Base-by-base conservation (phyloP, 495 filamentous ascomycete genomes). In the Penicillium maclennaniae region DNA sequence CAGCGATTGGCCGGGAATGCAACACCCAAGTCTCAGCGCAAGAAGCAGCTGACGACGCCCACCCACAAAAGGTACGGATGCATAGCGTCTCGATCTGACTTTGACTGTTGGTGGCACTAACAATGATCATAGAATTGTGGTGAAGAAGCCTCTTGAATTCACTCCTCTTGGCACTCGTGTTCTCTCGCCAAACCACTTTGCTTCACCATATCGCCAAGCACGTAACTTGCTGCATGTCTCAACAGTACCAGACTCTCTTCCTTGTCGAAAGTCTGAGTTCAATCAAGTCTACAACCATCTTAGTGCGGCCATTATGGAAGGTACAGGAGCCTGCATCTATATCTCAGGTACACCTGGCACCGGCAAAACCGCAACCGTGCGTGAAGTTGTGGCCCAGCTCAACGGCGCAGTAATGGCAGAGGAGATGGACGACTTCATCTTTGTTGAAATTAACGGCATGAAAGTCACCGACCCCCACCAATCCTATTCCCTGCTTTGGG, bases 381-480 rank as follows among this genome's bases (percentile, higher is more conserved):
- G 95, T 50, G 95, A 97, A 70, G 93, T 97, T 3, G 86, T 97
- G 7, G 84, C 87, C 16, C 88, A 91, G 67, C 80, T 99, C 9
- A 91, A 97, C 54, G 81, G 80, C 5, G 85, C 91, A 1, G 93
- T 97, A 6, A 78, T 80, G 27, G 83, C 84, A 10, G 95, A 99
- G 65, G 92, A 97, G 70, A 83, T 99, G 47, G 95, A 97, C 60
- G 95, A 99, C 67, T 99, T 99, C 67, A 95, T 96, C 58, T 99
- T 97, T 57, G 92, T 97, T 56, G 95, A 99, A 69, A 97, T 99
- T 71, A 99, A 99, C 70, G 95, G 95, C 45, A 97, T 99, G 95
- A 97, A 97, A 76, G 88, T 97, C 60, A 93, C 95, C 0, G 95
- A 99, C 67, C 93, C 95, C 0, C 91, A 97, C 65, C 95, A 99